Conservation (phyloP, 495 filamentous ascomycete species). For the Pseudoneurospora amorphoporcata region DNA sequence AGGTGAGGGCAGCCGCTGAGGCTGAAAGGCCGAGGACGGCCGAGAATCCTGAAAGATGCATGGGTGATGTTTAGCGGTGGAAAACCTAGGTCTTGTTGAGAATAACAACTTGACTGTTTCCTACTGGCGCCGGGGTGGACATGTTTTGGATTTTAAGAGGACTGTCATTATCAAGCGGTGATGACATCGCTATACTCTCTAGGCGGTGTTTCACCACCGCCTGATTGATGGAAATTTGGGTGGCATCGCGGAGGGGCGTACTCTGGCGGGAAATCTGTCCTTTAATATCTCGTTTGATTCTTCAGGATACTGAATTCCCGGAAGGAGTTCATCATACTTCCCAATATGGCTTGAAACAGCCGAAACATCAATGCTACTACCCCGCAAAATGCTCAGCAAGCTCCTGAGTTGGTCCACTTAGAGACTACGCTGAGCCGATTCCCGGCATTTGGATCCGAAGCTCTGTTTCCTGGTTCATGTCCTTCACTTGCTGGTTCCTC, state of each 20-base stretch:
- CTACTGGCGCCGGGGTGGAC: not conserved
- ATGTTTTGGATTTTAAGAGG: not conserved
- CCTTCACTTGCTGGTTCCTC: not conserved
- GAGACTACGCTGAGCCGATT: not conserved
- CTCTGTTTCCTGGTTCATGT: not conserved
- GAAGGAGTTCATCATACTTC: not conserved
- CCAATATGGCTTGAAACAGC: not conserved
- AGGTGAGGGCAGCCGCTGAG: slow-evolving; percentile 39
- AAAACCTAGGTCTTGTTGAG: not conserved
- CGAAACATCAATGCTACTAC: not conserved
- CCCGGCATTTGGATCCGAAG: not conserved
- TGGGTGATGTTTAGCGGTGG: not conserved
- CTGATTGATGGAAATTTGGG: slow-evolving; percentile 17
- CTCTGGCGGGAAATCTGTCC: not conserved
- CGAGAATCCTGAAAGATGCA: slow-evolving; percentile 9
- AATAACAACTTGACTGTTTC: not conserved
- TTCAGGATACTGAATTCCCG: not conserved
- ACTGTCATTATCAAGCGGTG: not conserved
- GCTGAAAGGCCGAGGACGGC: slow-evolving; percentile 10
- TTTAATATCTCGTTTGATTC: not conserved
- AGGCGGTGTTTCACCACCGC: not conserved
- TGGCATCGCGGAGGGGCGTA: not conserved
- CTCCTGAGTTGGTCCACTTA: not conserved
- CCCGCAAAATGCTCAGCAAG: not conserved
- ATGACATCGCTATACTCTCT: not conserved